Evolutionary conservation across 768 basidiomycete species (phyloP).

Genomic region (Coprinellus aureogranulatus): DNA sequence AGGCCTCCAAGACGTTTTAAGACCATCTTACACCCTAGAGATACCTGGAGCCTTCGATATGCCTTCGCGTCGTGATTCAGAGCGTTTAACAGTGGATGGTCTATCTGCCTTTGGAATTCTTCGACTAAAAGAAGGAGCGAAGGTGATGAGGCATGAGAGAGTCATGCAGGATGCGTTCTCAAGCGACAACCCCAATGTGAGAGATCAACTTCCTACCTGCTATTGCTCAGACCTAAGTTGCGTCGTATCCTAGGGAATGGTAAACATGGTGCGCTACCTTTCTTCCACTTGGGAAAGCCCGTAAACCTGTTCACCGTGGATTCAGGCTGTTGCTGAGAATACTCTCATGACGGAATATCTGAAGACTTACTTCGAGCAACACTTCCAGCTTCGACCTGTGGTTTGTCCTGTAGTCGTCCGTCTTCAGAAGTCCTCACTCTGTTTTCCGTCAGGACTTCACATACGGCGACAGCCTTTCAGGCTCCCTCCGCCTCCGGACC

Average conservation of each 20-base stretch:
- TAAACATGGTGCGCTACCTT: constrained; percentile 9
- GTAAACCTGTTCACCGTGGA: not conserved
- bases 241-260: not conserved
- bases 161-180: not conserved
- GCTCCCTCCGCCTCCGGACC: constrained; percentile 10
- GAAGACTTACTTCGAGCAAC: constrained; percentile 11
- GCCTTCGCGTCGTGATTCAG: too few relatives aligned
- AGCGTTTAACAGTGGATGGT: not conserved
- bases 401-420: constrained; percentile 2
- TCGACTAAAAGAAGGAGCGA: not conserved
- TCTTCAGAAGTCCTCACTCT: too few relatives aligned
- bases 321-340: constrained; percentile 18
- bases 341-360: constrained; percentile 16
- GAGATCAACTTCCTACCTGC: not conserved
- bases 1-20: too few relatives aligned
- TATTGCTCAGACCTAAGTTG: not conserved
- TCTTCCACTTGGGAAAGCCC: not conserved
- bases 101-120: not conserved
- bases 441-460: constrained; percentile 16
- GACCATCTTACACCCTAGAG: too few relatives aligned
- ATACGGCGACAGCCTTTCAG: constrained; percentile 13
- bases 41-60: not conserved
- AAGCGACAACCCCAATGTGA: not conserved
- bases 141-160: not conserved
- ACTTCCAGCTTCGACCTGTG: constrained; percentile 7